Base-by-base conservation (phyloP, 2,329 filamentous ascomycete species). In the Whalleya microplaca region DNA sequence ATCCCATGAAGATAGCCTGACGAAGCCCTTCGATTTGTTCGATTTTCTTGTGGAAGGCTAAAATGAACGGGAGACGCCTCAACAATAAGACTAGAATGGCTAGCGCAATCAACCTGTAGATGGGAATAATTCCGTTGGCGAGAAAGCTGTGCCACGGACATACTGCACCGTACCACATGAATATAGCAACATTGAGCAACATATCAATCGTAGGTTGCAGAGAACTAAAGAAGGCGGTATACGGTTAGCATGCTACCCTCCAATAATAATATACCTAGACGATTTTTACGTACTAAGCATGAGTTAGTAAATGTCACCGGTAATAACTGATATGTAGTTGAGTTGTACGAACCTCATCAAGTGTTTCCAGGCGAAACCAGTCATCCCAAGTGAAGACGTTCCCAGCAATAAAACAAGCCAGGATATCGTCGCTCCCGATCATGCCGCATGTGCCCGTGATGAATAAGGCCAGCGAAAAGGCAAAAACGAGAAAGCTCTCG, bases 171-270 rank as follows among this genome's bases (percentile, higher is more conserved):
- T 90, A 94, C 92, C 92, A 97, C 73, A 96, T 85, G 72, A 97
- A 97, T 41, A 97, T 84, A 18, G 87, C 80, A 2, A 96, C 85
- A 69, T 97, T 97, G 55, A 97, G 86, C 1, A 97, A 80, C 92
- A 96, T 96, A 71, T 97, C 92, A 45, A 97, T 90, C 0, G 92
- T 96, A 0, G 92, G 92, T 70, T 97, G 92, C n/a, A 97, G 82
- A 1, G 90, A 93, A 68, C 70, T 72, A 41, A 18, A 41, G 52
- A 21, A 51, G 21, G 40, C 3, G 49, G 6, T 21, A 45, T 32
- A 46, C 32, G 9, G 52, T 68, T 46, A 68, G 64, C 48, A 54
- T 32, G 20, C 18, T 23, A 27, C 3, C 2, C 50, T 7, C 23
- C 14, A 21, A 16, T 1, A n/a, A 21, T 41, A 10, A 16, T 21